Percentiles rank a stretch among this genome's conserved stretches.
These are phyloP conservation scores for Populus alba DNA, from an alignment of 345 rosid species.

Conservation along the genomic window DNA sequence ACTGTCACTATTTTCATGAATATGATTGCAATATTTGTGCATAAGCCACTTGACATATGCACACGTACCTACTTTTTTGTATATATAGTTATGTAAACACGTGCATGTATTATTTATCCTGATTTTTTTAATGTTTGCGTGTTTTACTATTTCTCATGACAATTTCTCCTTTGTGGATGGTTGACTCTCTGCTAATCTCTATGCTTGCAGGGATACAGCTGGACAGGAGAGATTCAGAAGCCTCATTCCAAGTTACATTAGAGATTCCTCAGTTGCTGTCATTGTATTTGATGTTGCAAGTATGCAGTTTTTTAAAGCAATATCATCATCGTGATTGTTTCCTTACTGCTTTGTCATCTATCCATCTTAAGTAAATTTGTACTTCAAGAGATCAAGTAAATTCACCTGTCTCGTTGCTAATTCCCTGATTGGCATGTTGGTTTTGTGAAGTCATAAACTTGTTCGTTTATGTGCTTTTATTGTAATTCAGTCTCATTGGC, in stretches of 20 bases:
- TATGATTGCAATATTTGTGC: neutral
- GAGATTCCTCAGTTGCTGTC: constrained; percentile 26
- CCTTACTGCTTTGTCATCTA: neutral
- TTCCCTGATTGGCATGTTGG: neutral
- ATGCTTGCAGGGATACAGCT: constrained; percentile 25
- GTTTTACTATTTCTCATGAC: neutral
- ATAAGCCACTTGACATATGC: neutral
- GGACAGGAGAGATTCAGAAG: constrained; percentile 27
- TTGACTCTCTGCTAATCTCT: neutral
- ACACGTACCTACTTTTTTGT: neutral
- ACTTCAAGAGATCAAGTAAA: neutral
- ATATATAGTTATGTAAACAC: neutral
- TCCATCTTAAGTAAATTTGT: neutral
- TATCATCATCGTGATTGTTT: neutral
- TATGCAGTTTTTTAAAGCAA: neutral
- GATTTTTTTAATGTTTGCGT: neutral
- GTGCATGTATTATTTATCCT: neutral
- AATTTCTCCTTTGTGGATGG: neutral
- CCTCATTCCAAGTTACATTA: constrained; percentile 23
- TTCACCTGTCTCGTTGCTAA: neutral
- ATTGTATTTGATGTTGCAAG: constrained; percentile 29
- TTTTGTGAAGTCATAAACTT: neutral
- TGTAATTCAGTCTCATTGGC: neutral
- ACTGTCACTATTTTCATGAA: neutral
- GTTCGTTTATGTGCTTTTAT: neutral